A percentile compares a stretch with the other conserved stretches of the same genome.
phyloP scores from a whole-genome alignment of 805 yeast genomes.

The Sugiyamaella valdiviana region DNA sequence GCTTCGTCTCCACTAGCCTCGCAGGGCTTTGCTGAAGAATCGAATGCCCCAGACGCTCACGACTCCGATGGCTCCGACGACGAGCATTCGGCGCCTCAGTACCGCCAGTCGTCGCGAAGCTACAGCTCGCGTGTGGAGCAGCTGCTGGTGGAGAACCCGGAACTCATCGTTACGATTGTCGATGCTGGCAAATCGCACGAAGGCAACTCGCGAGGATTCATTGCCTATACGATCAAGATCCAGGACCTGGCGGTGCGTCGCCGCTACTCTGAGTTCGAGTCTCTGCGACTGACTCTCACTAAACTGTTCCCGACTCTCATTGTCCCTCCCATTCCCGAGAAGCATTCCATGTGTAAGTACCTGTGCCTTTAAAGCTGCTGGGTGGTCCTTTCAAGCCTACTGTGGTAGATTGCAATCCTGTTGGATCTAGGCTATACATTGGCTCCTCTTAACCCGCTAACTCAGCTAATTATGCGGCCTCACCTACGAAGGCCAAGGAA shows the following conservation, averaged over 20 bases:
- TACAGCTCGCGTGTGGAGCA: constrained; percentile 31
- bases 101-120: constrained; percentile 8
- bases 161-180: constrained; percentile 42
- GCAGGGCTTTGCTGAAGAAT: not conserved
- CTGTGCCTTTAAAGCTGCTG: not conserved
- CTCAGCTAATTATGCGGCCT: constrained; percentile 38
- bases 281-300: constrained; percentile 62
- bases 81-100: not conserved
- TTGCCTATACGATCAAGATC: constrained; percentile 72
- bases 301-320: constrained; percentile 73
- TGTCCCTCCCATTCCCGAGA: constrained; percentile 91
- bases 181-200: constrained; percentile 88
- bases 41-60: not conserved
- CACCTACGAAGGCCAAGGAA: constrained; percentile 41
- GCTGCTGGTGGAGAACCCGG: constrained; percentile 27
- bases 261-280: constrained; percentile 88
- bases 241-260: constrained; percentile 65
- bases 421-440: too few species aligned
- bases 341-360: constrained; percentile 48
- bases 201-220: constrained; percentile 66
- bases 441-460: not conserved
- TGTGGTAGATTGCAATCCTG: too few species aligned
- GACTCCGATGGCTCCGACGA: not conserved
- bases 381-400: not conserved
- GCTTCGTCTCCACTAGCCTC: not conserved